Conservation (phyloP, 2,329 filamentous ascomycete species). For the Pestalotiopsis sp. region DNA sequence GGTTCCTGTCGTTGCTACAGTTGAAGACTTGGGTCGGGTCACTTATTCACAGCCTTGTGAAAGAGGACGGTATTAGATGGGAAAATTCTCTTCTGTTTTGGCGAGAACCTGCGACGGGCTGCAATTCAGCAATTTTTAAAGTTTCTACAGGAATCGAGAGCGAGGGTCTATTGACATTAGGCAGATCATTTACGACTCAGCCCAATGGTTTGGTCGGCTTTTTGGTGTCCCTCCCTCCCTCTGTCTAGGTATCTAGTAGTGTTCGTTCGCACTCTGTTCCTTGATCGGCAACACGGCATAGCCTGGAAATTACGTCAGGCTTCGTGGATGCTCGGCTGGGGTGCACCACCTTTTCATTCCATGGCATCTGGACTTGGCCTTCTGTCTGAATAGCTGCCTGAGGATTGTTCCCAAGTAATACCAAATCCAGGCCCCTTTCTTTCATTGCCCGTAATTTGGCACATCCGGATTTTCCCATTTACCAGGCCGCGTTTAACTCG, state of each 20-base stretch:
- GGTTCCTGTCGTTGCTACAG: not conserved
- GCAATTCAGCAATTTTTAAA: not conserved
- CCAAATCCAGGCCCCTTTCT: not conserved
- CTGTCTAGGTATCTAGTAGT: not conserved
- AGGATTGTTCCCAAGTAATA: too few species aligned
- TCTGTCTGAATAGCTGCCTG: not conserved
- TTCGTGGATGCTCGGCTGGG: not conserved
- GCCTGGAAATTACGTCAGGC: constrained; percentile 11
- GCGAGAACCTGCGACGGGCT: not conserved
- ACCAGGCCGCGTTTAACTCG: not conserved
- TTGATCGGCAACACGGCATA: constrained; percentile 8
- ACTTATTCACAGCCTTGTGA: not conserved
- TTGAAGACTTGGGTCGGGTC: not conserved
- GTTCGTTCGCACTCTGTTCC: not conserved
- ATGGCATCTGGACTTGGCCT: not conserved
- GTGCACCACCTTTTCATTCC: not conserved
- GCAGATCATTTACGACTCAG: not conserved
- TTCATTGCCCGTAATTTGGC: not conserved
- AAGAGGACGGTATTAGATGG: not conserved
- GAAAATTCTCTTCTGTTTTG: not conserved
- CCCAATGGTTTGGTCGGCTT: not conserved
- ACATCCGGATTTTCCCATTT: not conserved
- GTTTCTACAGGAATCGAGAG: not conserved
- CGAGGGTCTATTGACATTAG: not conserved
- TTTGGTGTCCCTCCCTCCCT: not conserved